These are phyloP conservation scores for Vitis rotundifolia DNA, from an alignment of 164 flowering plant genomes.

Conservation along the genomic window DNA sequence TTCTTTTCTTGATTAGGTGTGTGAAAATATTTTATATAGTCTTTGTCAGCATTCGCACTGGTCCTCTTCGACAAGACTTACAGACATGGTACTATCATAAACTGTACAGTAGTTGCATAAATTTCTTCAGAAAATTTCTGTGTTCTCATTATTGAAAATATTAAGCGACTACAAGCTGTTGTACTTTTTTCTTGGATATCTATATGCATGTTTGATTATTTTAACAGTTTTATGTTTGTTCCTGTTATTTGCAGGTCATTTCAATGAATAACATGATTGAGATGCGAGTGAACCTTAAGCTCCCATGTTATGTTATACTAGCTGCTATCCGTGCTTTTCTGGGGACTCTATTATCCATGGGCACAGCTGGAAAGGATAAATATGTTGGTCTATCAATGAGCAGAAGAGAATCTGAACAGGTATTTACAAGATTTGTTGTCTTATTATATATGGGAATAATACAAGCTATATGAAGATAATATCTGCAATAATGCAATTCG, in stretches of 20 bases:
- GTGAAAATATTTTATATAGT: constrained; percentile 38
- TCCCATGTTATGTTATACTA: constrained; percentile 40
- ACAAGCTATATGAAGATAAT: neutral
- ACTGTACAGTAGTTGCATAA: neutral
- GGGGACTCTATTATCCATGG: constrained; percentile 28
- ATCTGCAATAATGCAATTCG: too few relatives aligned
- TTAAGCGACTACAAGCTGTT: neutral
- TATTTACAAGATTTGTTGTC: constrained; percentile 19
- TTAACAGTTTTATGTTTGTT: neutral
- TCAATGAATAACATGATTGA: constrained; percentile 40
- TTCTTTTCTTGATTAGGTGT: constrained; percentile 40
- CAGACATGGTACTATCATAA: constrained; percentile 59
- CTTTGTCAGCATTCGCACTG: constrained; percentile 63
- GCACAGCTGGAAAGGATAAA: constrained; percentile 23
- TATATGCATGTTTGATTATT: neutral
- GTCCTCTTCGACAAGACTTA: constrained; percentile 47
- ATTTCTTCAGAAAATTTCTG: neutral
- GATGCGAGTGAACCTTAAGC: constrained; percentile 36
- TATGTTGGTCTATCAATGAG: constrained; percentile 12
- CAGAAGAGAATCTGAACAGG: constrained; percentile 48
- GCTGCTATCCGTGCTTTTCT: constrained; percentile 45
- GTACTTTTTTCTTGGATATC: neutral
- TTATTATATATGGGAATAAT: neutral
- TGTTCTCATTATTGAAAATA: neutral
- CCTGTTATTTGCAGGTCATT: constrained; percentile 46